Evolutionary conservation across 164 flowering plant species (phyloP).

Genomic region (Vitis cinerea): DNA sequence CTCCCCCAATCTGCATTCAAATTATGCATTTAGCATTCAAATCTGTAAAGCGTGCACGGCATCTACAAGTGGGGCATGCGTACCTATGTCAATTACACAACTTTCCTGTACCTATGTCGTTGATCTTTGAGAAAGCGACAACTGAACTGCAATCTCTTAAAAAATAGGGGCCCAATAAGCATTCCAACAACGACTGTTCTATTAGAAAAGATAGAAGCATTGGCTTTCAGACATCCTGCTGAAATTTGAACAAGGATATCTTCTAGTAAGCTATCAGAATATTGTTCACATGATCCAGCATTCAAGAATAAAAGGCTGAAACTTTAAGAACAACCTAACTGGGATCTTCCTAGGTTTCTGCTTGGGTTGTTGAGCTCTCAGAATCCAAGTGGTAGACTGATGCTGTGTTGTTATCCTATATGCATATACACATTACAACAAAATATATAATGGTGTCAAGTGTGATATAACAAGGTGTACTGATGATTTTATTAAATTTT

Average conservation of each 20-base stretch:
- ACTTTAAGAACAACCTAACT: slow-evolving; percentile 16
- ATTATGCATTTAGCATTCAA: no score
- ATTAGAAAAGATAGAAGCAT: no score
- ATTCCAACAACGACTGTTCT: background rate
- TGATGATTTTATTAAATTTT: background rate
- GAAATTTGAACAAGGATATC: no score
- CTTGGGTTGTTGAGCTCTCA: slow-evolving; percentile 47
- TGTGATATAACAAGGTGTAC: background rate
- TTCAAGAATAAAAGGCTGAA: background rate
- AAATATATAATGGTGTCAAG: background rate
- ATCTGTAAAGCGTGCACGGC: no score
- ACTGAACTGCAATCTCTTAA: no score
- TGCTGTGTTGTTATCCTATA: slow-evolving; percentile 20
- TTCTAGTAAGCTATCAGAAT: background rate
- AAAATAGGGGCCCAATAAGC: no score
- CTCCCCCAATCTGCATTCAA: no score
- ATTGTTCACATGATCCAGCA: background rate
- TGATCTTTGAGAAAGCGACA: no score
- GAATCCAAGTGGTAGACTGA: slow-evolving; percentile 26
- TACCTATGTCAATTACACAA: no score
- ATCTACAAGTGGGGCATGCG: no score
- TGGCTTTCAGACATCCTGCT: no score
- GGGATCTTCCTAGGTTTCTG: slow-evolving; percentile 24
- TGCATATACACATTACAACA: background rate
- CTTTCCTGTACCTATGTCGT: background rate